These are phyloP conservation scores for Acephala macrosclerotiorum DNA, from an alignment of 2,329 filamentous ascomycete genomes.

Conservation along the genomic window DNA sequence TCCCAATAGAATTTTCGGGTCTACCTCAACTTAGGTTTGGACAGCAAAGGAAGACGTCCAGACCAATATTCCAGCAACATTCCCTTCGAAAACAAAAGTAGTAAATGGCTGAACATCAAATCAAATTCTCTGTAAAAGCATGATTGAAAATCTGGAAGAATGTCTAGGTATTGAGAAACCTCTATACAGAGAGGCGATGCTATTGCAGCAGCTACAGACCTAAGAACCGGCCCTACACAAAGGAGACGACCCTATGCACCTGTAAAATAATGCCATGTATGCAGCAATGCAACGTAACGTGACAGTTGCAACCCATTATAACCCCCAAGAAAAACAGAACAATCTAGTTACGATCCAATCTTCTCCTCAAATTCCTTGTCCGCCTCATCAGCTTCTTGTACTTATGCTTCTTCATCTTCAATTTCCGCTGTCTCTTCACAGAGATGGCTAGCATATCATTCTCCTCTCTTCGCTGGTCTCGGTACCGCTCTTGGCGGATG, in stretches of 20 bases:
- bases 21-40: too few species aligned
- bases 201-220: constrained; percentile 6
- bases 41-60: too few species aligned
- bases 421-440: constrained; percentile 88
- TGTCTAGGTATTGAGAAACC: constrained; percentile 10
- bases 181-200: constrained; percentile 10
- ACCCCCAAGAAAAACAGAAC: background rate
- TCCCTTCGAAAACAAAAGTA: too few species aligned
- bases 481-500: constrained; percentile 65
- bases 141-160: background rate
- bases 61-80: too few species aligned
- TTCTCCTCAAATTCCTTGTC: constrained; percentile 87
- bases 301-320: background rate
- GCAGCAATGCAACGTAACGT: constrained; percentile 5
- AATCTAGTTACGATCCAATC: constrained; percentile 52
- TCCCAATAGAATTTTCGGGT: too few species aligned
- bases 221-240: constrained; percentile 2
- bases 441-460: constrained; percentile 80
- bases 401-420: constrained; percentile 99
- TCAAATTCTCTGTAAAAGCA: too few species aligned
- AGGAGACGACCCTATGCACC: constrained; percentile 10
- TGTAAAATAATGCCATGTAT: constrained; percentile 2
- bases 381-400: constrained; percentile 99
- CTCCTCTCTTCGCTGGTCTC: constrained; percentile 57
- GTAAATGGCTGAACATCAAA: background rate